phyloP scores from a whole-genome alignment of 306 rosid genomes.

The Hippophae gyantsensis region DNA sequence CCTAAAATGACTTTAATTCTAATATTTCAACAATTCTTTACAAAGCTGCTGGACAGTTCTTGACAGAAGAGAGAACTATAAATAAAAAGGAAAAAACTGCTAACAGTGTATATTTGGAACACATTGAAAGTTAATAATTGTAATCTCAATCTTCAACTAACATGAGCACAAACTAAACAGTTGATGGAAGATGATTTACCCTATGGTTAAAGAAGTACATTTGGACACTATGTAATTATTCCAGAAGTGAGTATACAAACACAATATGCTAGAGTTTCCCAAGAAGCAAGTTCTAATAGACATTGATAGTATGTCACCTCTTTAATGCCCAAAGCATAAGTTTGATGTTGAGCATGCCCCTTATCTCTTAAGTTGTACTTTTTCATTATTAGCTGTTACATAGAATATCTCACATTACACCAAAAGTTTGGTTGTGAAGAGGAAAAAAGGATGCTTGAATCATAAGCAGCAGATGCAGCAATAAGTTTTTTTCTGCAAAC shows the following conservation, averaged over 20 bases:
- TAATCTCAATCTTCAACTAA: no score
- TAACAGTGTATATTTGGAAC: no score
- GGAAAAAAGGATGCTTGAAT: slow-evolving; percentile 8
- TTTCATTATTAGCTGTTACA: slow-evolving; percentile 52
- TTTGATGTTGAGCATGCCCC: slow-evolving; percentile 78
- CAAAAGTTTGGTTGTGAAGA: slow-evolving; percentile 8
- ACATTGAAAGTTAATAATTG: no score
- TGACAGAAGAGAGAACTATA: neutral
- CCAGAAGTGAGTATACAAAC: neutral
- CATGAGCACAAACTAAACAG: no score
- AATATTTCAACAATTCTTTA: neutral
- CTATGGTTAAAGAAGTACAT: no score
- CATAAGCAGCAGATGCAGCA: slow-evolving; percentile 13
- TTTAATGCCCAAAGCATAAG: slow-evolving; percentile 92
- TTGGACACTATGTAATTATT: neutral
- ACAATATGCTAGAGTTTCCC: neutral
- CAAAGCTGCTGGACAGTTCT: neutral
- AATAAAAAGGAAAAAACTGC: no score
- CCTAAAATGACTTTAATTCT: neutral
- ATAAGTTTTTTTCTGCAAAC: slow-evolving; percentile 28
- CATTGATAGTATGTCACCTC: slow-evolving; percentile 36
- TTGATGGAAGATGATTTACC: no score
- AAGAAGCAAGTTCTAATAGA: neutral
- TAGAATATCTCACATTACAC: slow-evolving; percentile 13
- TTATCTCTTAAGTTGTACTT: slow-evolving; percentile 70